Percentiles rank a stretch among this genome's conserved stretches.
Conservation (phyloP, 2,329 filamentous ascomycete species). For the Alternaria brassicae region DNA sequence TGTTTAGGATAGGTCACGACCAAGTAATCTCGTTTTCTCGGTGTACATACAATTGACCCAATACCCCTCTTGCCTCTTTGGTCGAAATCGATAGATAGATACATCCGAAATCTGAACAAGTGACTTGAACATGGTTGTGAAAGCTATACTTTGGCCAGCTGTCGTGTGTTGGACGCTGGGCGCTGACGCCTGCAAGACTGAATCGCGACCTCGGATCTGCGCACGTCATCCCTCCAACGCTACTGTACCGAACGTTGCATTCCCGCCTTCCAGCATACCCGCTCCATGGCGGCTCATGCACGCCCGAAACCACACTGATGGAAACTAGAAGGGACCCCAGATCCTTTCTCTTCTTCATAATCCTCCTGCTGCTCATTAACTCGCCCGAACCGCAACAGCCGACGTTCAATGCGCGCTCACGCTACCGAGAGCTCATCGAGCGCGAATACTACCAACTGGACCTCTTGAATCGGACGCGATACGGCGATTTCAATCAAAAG, state of each 20-base stretch:
- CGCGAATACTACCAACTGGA: conserved; percentile 60
- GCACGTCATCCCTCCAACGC: conserved; percentile 10
- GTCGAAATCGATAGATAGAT: background rate
- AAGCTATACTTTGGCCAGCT: conserved; percentile 13
- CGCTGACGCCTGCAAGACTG: background rate
- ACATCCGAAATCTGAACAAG: background rate
- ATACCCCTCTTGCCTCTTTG: conserved; percentile 44
- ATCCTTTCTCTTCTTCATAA: conserved; percentile 48
- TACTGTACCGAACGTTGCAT: background rate
- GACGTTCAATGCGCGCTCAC: conserved; percentile 41
- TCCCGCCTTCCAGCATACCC: conserved; percentile 3
- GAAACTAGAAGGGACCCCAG: conserved; percentile 48
- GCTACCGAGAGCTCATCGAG: conserved; percentile 56
- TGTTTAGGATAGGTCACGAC: conserved; percentile 20
- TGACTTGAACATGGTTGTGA: background rate
- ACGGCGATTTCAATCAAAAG: conserved; percentile 58
- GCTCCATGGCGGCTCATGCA: conserved; percentile 39
- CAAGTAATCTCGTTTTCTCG: conserved; percentile 25
- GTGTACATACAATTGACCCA: conserved; percentile 41
- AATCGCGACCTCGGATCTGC: conserved; percentile 4
- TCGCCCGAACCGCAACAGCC: conserved; percentile 47
- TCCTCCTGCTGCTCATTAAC: conserved; percentile 49
- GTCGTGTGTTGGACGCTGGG: conserved; percentile 5
- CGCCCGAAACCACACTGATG: conserved; percentile 40
- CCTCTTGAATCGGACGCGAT: conserved; percentile 47